Percentiles rank a stretch among this genome's conserved stretches.
These are phyloP conservation scores for Saccharomyces hybrid DNA, from an alignment of 1,139 yeast species.

Conservation along the genomic window DNA sequence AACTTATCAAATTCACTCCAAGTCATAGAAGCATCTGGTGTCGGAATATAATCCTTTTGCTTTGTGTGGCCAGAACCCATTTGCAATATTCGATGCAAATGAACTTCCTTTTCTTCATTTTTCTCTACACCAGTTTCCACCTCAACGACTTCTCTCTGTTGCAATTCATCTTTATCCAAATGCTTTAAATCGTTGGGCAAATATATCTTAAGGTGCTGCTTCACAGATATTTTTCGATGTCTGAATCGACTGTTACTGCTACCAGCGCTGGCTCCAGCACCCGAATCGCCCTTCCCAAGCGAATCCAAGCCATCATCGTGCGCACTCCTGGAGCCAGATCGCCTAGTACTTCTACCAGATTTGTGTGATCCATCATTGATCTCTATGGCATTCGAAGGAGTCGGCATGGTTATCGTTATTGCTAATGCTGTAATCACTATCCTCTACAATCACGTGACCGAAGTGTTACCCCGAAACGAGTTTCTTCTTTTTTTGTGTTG, in stretches of 20 bases:
- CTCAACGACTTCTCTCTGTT: conserved; percentile 78
- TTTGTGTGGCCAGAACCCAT: conserved; percentile 28
- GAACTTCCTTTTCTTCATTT: conserved; percentile 95
- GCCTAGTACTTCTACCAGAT: too few species aligned
- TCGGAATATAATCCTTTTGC: conserved; percentile 78
- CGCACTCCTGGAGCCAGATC: too few species aligned
- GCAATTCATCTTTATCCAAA: conserved; percentile 57
- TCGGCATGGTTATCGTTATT: neutral
- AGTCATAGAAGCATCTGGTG: conserved; percentile 85
- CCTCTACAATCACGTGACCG: neutral
- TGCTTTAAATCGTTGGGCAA: conserved; percentile 76
- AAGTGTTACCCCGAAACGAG: neutral
- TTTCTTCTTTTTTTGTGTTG: neutral
- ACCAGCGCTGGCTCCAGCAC: too few species aligned
- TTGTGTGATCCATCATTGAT: neutral
- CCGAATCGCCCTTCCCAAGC: too few species aligned
- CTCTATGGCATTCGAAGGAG: neutral
- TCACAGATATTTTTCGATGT: too few species aligned
- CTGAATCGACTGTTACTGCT: too few species aligned
- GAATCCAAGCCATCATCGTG: too few species aligned
- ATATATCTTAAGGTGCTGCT: conserved; percentile 77
- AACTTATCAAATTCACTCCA: conserved; percentile 74
- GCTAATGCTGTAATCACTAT: neutral
- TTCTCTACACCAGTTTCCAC: conserved; percentile 98
- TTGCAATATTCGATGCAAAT: conserved; percentile 70